Conservation (phyloP, 1,284 basidiomycete species). For the Sporisorium sorghi region DNA sequence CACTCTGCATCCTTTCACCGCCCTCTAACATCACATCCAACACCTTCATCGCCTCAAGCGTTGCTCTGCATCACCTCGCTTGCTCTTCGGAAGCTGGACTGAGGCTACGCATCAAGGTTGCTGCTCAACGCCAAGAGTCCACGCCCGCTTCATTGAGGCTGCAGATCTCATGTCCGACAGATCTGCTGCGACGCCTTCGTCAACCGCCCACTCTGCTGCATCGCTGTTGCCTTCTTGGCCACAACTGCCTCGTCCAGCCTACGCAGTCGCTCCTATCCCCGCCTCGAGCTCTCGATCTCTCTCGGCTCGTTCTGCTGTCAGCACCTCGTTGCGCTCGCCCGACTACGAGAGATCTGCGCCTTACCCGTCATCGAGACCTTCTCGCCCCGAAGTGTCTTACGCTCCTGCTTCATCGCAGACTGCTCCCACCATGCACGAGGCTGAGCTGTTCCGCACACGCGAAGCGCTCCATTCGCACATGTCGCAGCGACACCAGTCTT, state of each 20-base stretch:
- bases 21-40: neutral
- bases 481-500: constrained; percentile 10
- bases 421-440: constrained; percentile 24
- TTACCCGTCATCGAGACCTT: constrained; percentile 23
- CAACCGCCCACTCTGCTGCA: constrained; percentile 25
- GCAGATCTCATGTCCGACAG: constrained; percentile 20
- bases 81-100: constrained; percentile 1
- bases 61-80: neutral
- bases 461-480: constrained; percentile 33
- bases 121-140: constrained; percentile 5
- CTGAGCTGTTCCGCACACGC: constrained; percentile 33
- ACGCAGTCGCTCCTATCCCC: constrained; percentile 33
- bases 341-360: constrained; percentile 24
- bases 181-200: constrained; percentile 27
- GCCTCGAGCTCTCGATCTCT: constrained; percentile 15
- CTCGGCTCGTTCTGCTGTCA: constrained; percentile 15
- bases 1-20: neutral
- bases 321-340: constrained; percentile 13
- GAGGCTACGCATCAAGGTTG: constrained; percentile 1
- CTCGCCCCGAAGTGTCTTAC: constrained; percentile 26
- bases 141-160: constrained; percentile 8
- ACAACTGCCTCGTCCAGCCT: constrained; percentile 24
- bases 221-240: constrained; percentile 40
- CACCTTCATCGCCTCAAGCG: neutral
- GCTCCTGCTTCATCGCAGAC: constrained; percentile 14